These are phyloP conservation scores for Candida broadrunensis DNA, from an alignment of 805 yeast genomes.

Conservation along the genomic window DNA sequence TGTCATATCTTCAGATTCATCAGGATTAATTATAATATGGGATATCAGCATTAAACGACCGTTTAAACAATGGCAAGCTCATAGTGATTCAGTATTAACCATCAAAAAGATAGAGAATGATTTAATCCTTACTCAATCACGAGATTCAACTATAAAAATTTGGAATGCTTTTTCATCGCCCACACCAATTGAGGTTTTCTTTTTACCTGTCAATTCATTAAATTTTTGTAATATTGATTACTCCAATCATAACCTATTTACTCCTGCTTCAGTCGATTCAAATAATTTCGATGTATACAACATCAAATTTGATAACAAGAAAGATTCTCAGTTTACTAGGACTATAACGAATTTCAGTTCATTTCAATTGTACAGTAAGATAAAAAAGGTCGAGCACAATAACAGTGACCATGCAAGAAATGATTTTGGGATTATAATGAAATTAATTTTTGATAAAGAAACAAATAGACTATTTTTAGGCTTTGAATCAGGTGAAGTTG, in stretches of 20 bases:
- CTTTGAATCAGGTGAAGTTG: constrained; percentile 67
- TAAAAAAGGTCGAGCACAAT: constrained; percentile 8
- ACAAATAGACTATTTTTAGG: constrained; percentile 46
- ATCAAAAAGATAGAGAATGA: constrained; percentile 26
- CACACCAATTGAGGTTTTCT: constrained; percentile 16
- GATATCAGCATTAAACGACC: constrained; percentile 56
- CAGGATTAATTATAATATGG: constrained; percentile 68
- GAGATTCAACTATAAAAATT: constrained; percentile 54
- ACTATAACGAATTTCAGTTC: constrained; percentile 31
- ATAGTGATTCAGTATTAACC: constrained; percentile 48
- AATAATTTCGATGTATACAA: constrained; percentile 62
- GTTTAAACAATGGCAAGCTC: constrained; percentile 56
- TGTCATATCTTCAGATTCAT: not conserved
- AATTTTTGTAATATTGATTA: constrained; percentile 68
- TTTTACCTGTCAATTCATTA: constrained; percentile 68
- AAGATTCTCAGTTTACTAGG: constrained; percentile 20
- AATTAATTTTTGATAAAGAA: constrained; percentile 36
- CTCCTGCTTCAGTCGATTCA: constrained; percentile 66
- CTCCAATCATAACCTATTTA: constrained; percentile 31
- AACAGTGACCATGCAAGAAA: constrained; percentile 22
- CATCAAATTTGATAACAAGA: constrained; percentile 13
- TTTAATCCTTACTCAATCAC: constrained; percentile 56
- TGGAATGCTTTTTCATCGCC: constrained; percentile 32
- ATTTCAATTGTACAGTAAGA: constrained; percentile 11
- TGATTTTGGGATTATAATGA: constrained; percentile 68